These are phyloP conservation scores for Neolentinus lepideus DNA, from an alignment of 1,284 basidiomycete species.

Conservation along the genomic window DNA sequence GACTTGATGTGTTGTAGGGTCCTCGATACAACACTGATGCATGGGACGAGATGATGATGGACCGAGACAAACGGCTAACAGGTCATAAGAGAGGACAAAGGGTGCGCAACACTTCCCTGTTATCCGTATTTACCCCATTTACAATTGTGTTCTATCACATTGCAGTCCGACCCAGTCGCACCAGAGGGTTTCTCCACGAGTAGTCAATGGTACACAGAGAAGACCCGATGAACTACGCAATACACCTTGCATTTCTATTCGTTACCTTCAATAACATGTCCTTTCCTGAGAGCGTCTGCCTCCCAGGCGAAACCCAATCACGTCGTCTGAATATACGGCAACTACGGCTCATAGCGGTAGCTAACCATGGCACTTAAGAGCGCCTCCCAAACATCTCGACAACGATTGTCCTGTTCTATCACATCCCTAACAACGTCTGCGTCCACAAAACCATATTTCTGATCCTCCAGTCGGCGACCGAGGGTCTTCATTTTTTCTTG, in stretches of 20 bases:
- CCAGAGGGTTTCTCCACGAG: conserved; percentile 73
- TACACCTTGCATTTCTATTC: background rate
- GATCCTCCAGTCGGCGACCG: conserved; percentile 26
- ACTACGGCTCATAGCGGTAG: background rate
- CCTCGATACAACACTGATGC: conserved; percentile 77
- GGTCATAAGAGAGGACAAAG: conserved; percentile 81
- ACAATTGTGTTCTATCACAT: conserved; percentile 5
- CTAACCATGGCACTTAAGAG: conserved; percentile 27
- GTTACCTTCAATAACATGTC: background rate
- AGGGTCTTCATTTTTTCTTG: conserved; percentile 16
- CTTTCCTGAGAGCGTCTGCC: background rate
- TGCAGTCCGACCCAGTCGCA: conserved; percentile 65
- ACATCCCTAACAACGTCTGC: conserved; percentile 13
- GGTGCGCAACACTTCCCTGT: conserved; percentile 39
- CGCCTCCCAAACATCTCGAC: conserved; percentile 33
- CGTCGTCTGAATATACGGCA: background rate
- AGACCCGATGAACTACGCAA: conserved; percentile 15
- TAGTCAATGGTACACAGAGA: conserved; percentile 73
- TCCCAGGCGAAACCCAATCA: background rate
- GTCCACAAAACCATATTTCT: conserved; percentile 42
- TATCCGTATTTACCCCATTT: background rate
- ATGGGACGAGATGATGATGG: conserved; percentile 96
- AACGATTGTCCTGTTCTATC: conserved; percentile 10
- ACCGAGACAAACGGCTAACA: conserved; percentile 82
- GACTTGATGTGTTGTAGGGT: conserved; percentile 41